phyloP scores from a whole-genome alignment of 306 rosid genomes.

The Citrullus colocynthis region DNA sequence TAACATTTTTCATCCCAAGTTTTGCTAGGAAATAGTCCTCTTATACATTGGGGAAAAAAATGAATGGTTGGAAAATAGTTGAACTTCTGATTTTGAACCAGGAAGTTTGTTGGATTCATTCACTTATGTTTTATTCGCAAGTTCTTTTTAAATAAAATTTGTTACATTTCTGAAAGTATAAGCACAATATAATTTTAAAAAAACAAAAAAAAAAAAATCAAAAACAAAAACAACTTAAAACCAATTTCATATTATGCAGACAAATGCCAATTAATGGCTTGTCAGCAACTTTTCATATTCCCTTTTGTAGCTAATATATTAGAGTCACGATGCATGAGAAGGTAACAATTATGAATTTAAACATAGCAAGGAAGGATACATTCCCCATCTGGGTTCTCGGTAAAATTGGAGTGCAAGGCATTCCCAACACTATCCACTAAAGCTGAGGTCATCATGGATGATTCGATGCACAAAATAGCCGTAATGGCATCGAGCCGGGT shows the following conservation, averaged over 20 bases:
- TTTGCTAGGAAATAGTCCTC: not conserved
- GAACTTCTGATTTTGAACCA: too few species aligned
- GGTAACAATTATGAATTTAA: not conserved
- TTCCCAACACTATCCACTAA: conserved; percentile 87
- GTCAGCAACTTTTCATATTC: not conserved
- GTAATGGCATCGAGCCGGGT: conserved; percentile 75
- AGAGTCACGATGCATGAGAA: not conserved
- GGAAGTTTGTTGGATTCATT: too few species aligned
- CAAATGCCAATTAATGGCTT: not conserved
- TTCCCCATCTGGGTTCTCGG: conserved; percentile 79
- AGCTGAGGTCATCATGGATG: conserved; percentile 95
- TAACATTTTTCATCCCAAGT: not conserved
- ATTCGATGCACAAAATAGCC: conserved; percentile 78
- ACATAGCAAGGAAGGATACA: conserved; percentile 52
- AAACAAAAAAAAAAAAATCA: too few species aligned
- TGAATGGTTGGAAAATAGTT: not conserved
- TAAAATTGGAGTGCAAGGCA: conserved; percentile 92
- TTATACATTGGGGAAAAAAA: not conserved
- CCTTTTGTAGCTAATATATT: not conserved
- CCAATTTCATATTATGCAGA: not conserved
- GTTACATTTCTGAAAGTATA: not conserved
- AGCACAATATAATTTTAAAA: too few species aligned
- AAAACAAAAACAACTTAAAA: not conserved
- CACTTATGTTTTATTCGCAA: too few species aligned
- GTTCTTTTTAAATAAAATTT: not conserved